A percentile compares a stretch with the other conserved stretches of the same genome.
Conservation (phyloP, 768 basidiomycete species). For the Roridomyces roridus region DNA sequence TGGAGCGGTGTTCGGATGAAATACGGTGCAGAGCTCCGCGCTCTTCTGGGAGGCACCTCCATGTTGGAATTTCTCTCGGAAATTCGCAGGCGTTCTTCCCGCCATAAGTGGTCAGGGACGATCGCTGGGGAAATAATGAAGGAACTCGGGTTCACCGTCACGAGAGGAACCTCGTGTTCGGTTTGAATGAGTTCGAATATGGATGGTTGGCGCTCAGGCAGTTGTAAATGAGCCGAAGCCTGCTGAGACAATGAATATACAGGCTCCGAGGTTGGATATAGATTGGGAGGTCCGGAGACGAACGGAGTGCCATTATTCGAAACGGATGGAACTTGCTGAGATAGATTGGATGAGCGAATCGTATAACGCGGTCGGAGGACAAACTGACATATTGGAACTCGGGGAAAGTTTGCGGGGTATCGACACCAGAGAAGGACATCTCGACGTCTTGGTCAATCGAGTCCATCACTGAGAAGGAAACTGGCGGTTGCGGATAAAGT, state of each 20-base stretch:
- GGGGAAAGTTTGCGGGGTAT: not conserved
- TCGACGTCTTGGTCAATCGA: constrained; percentile 2
- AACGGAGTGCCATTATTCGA: no score
- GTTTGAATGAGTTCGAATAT: constrained; percentile 16
- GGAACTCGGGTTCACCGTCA: not conserved
- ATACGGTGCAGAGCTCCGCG: not conserved
- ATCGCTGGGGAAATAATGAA: not conserved
- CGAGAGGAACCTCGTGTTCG: not conserved
- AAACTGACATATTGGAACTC: not conserved
- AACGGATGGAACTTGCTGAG: no score
- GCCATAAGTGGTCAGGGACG: constrained; percentile 6
- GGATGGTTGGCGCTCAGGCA: not conserved
- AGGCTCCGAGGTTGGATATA: no score
- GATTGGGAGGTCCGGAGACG: no score
- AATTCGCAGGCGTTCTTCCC: not conserved
- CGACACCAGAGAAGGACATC: constrained; percentile 3
- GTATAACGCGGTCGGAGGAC: no score
- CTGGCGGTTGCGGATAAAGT: no score
- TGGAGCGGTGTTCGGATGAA: constrained; percentile 3
- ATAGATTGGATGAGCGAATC: no score
- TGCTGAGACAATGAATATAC: not conserved
- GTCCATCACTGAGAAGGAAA: not conserved
- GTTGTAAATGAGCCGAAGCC: not conserved
- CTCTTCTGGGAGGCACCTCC: not conserved
- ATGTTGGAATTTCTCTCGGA: not conserved